phyloP scores from a whole-genome alignment of 768 basidiomycete species.

The Gautieria morchelliformis region DNA sequence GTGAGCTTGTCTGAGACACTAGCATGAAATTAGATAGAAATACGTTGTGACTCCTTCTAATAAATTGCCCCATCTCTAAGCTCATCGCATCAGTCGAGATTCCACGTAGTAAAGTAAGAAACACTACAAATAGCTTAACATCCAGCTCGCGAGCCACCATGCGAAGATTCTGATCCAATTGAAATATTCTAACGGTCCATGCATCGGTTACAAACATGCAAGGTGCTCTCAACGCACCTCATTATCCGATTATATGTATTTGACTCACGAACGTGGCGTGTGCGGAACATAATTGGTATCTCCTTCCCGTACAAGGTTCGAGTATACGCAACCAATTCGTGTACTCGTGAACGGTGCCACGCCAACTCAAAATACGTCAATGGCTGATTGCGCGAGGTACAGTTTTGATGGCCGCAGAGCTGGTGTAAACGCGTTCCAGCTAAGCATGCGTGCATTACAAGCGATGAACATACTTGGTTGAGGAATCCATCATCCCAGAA shows the following conservation, averaged over 20 bases:
- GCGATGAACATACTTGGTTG: not conserved
- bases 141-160: not conserved
- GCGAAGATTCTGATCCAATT: constrained; percentile 3
- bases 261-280: constrained; percentile 5
- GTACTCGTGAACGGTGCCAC: not conserved
- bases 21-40: not conserved
- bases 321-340: not conserved
- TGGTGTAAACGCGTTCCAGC: not conserved
- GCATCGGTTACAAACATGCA: not conserved
- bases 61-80: constrained; percentile 1
- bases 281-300: constrained; percentile 8
- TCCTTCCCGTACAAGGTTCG: not conserved
- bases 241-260: not conserved
- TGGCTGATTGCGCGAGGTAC: not conserved
- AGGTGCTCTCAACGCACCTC: not conserved
- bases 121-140: not conserved
- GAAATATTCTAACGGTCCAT: not conserved
- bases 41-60: not conserved
- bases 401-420: not conserved
- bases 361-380: constrained; percentile 3
- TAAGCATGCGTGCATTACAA: not conserved
- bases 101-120: not conserved
- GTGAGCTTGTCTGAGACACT: not conserved
- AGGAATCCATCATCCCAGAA: constrained; percentile 1
- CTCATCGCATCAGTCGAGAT: not conserved